These are phyloP conservation scores for Ambrosiella xylebori DNA, from an alignment of 2,329 filamentous ascomycete genomes.

Conservation along the genomic window DNA sequence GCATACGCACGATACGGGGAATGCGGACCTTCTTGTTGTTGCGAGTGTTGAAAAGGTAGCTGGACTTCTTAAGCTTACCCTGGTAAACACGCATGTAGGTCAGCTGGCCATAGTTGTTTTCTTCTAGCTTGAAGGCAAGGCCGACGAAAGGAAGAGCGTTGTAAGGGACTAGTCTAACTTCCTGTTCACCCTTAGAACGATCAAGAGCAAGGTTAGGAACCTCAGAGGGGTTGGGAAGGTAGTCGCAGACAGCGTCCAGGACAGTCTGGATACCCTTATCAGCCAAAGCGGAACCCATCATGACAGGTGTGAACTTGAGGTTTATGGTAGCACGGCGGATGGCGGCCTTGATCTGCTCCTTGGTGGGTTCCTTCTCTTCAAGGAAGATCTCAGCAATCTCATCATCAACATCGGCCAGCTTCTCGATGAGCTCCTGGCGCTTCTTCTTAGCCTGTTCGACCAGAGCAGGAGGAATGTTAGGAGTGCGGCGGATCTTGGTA, in stretches of 20 bases:
- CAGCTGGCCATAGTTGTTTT: slow-evolving; percentile 94
- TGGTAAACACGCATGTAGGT: slow-evolving; percentile 99
- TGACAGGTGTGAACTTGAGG: slow-evolving; percentile 79
- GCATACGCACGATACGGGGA: slow-evolving; percentile 95
- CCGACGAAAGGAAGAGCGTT: slow-evolving; percentile 88
- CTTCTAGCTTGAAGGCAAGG: slow-evolving; percentile 95
- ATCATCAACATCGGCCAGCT: slow-evolving; percentile 90
- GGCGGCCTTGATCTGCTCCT: slow-evolving; percentile 74
- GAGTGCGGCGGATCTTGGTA: slow-evolving; percentile 55
- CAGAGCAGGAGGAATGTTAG: slow-evolving; percentile 70
- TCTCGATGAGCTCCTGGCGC: slow-evolving; percentile 75
- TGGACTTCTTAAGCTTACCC: slow-evolving; percentile 71
- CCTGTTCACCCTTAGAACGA: slow-evolving; percentile 56
- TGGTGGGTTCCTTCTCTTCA: slow-evolving; percentile 65
- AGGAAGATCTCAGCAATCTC: slow-evolving; percentile 93
- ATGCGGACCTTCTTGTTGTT: slow-evolving; percentile 94
- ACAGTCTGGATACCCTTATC: slow-evolving; percentile 94
- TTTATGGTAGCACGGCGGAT: slow-evolving; percentile 81
- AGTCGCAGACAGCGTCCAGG: slow-evolving; percentile 92
- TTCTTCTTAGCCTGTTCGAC: slow-evolving; percentile 64
- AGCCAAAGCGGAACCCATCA: slow-evolving; percentile 90
- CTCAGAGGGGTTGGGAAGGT: slow-evolving; percentile 79
- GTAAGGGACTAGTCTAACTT: slow-evolving; percentile 80
- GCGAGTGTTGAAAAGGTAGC: slow-evolving; percentile 83
- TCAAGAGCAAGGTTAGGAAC: slow-evolving; percentile 83